These are phyloP conservation scores for Limtongia smithiae DNA, from an alignment of 805 yeast genomes.

Conservation along the genomic window DNA sequence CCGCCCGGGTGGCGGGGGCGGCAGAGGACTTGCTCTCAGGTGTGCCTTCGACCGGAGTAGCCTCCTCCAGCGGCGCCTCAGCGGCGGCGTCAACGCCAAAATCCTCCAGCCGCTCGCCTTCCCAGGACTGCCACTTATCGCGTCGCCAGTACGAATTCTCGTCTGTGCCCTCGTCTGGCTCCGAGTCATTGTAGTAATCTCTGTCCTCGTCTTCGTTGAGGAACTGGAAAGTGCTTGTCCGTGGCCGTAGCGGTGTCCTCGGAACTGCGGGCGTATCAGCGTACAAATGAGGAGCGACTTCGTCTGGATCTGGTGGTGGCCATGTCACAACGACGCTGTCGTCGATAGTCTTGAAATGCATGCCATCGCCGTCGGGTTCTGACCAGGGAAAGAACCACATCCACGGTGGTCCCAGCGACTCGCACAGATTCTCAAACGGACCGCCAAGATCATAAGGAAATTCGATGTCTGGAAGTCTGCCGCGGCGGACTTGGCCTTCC, in stretches of 20 bases:
- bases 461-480: conserved; percentile 35
- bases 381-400: conserved; percentile 74
- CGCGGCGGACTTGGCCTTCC: conserved; percentile 54
- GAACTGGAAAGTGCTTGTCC: conserved; percentile 1
- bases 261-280: not conserved
- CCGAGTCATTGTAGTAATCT: conserved; percentile 4
- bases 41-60: not conserved
- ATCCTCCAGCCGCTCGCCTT: conserved; percentile 82
- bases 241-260: not conserved
- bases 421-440: conserved; percentile 49
- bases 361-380: conserved; percentile 57
- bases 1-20: not conserved
- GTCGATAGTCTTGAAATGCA: conserved; percentile 54
- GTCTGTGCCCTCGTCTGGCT: conserved; percentile 10
- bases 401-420: conserved; percentile 60
- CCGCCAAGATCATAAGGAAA: conserved; percentile 87
- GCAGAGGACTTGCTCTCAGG: not conserved
- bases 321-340: conserved; percentile 60
- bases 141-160: conserved; percentile 41
- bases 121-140: conserved; percentile 30
- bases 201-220: not conserved
- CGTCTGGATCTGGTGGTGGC: conserved; percentile 85
- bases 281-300: conserved; percentile 36
- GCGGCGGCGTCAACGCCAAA: conserved; percentile 82
- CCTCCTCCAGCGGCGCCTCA: conserved; percentile 36